These are phyloP conservation scores for Globisporangium nagaii DNA, from an alignment of 352 stramenopile genomes.

Conservation along the genomic window DNA sequence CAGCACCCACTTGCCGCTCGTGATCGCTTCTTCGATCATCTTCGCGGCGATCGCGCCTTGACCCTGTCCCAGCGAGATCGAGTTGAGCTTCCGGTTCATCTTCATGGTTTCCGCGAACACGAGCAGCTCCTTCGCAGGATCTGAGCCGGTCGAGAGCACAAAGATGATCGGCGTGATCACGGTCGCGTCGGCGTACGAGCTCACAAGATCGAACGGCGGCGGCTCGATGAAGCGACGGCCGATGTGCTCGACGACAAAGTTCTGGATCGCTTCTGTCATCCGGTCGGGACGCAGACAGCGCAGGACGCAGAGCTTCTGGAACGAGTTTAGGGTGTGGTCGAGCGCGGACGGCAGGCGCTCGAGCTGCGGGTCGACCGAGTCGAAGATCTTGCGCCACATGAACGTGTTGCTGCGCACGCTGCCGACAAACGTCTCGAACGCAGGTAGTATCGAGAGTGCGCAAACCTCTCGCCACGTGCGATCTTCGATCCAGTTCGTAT, in stretches of 20 bases:
- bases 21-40: constrained; percentile 85
- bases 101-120: constrained; percentile 83
- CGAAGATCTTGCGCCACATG: constrained; percentile 39
- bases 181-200: constrained; percentile 82
- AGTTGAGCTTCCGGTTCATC: constrained; percentile 78
- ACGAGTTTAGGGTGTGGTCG: constrained; percentile 27
- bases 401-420: constrained; percentile 18
- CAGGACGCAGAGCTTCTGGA: constrained; percentile 55
- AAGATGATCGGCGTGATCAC: constrained; percentile 89
- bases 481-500: constrained; percentile 32
- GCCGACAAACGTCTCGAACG: constrained; percentile 20
- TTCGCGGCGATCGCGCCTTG: constrained; percentile 83
- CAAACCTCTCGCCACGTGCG: constrained; percentile 35
- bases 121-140: constrained; percentile 87
- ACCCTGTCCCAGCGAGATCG: constrained; percentile 89
- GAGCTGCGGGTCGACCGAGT: constrained; percentile 32
- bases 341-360: constrained; percentile 27
- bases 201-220: constrained; percentile 73
- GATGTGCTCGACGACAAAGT: constrained; percentile 80
- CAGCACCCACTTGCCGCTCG: constrained; percentile 89
- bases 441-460: constrained; percentile 27
- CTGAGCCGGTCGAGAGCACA: constrained; percentile 84
- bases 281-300: constrained; percentile 53
- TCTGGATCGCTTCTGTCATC: constrained; percentile 70
- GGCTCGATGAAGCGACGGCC: constrained; percentile 80